A percentile compares a stretch with the other conserved stretches of the same genome.
These are phyloP conservation scores for Neurospora terricola DNA, from an alignment of 495 filamentous ascomycete genomes.

Conservation along the genomic window DNA sequence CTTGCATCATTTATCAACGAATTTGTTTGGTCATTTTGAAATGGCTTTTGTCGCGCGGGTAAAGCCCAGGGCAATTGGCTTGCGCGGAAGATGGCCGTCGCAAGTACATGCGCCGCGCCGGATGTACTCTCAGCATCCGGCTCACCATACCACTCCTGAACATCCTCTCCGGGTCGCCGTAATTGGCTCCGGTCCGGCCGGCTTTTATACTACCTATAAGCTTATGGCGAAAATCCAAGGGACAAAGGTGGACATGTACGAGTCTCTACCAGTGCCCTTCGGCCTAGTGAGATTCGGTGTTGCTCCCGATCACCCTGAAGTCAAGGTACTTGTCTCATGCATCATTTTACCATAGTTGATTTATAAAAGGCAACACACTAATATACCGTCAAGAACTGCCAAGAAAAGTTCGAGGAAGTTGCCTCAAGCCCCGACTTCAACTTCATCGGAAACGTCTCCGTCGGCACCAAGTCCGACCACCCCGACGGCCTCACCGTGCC, in stretches of 20 bases:
- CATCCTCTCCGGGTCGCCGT: conserved; percentile 69
- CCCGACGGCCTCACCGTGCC: conserved; percentile 48
- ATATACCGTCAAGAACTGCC: conserved; percentile 59
- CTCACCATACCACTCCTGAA: conserved; percentile 18
- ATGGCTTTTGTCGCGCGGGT: conserved; percentile 2
- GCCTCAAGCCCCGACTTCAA: conserved; percentile 73
- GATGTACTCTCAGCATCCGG: not conserved
- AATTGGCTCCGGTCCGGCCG: conserved; percentile 90
- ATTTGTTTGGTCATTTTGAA: not conserved
- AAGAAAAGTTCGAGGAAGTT: conserved; percentile 85
- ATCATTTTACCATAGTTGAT: not conserved
- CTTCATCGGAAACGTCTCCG: conserved; percentile 80
- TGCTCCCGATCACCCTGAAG: conserved; percentile 93
- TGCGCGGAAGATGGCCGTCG: not conserved
- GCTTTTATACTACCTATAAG: conserved; percentile 87
- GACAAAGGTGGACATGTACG: conserved; percentile 89
- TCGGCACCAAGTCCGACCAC: conserved; percentile 48
- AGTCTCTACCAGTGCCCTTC: conserved; percentile 83
- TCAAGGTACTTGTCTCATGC: conserved; percentile 56
- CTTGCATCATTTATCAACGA: not conserved
- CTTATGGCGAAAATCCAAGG: conserved; percentile 62
- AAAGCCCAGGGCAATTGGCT: not conserved
- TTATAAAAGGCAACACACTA: not conserved
- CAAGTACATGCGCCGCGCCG: not conserved
- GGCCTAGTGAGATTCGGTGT: conserved; percentile 89